phyloP scores from a whole-genome alignment of 2,329 filamentous ascomycete species.

The Gaeumannomyces tritici region DNA sequence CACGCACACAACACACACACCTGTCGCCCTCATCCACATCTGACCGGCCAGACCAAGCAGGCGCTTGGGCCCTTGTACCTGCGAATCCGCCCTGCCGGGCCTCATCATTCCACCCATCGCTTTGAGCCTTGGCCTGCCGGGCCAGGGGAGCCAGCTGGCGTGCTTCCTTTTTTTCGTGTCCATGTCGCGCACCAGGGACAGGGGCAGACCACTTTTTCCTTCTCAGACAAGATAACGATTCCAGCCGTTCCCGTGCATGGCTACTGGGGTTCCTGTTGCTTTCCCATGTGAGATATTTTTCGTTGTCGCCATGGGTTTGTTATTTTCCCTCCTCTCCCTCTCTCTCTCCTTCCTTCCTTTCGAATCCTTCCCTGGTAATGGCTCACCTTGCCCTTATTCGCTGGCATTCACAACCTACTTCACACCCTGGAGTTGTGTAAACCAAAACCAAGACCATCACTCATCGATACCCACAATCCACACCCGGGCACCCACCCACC shows the following conservation, averaged over 20 bases:
- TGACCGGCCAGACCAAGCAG: not conserved
- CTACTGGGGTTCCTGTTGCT: not conserved
- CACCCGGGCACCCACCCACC: no score
- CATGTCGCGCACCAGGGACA: not conserved
- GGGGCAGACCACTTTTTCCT: not conserved
- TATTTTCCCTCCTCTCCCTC: not conserved
- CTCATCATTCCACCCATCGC: not conserved
- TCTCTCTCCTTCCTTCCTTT: not conserved
- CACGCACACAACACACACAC: no score
- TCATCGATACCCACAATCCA: not conserved
- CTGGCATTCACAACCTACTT: not conserved
- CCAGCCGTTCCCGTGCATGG: not conserved
- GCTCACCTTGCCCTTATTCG: not conserved
- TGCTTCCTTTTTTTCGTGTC: not conserved
- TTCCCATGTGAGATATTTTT: not conserved
- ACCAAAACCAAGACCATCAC: not conserved
- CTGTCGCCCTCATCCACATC: not conserved
- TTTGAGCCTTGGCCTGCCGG: not conserved
- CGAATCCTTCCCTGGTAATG: not conserved
- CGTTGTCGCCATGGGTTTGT: not conserved
- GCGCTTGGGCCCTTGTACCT: not conserved
- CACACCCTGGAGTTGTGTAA: not conserved
- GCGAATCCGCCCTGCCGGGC: not conserved
- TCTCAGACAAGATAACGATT: not conserved
- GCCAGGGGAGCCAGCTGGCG: not conserved